These are phyloP conservation scores for Drechslerella stenobrocha DNA, from an alignment of 2,329 filamentous ascomycete species.

Conservation along the genomic window DNA sequence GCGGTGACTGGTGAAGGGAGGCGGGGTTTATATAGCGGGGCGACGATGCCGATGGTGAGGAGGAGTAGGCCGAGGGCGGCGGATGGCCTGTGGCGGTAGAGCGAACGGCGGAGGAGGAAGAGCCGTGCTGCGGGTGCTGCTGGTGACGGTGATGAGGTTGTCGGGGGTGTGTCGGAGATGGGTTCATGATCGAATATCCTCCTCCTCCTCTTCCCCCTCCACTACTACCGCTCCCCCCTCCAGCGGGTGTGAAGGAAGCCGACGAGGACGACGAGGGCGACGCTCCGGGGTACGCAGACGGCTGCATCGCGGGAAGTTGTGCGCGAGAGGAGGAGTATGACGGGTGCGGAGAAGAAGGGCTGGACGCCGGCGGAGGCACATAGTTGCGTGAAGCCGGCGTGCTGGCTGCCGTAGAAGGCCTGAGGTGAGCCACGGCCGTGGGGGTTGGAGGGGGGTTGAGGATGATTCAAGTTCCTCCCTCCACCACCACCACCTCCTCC, in stretches of 20 bases:
- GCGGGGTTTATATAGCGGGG: slow-evolving; percentile 24
- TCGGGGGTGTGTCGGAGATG: background rate
- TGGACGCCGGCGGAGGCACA: slow-evolving; percentile 18
- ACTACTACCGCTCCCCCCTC: too few species aligned
- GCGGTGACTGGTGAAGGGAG: slow-evolving; percentile 1
- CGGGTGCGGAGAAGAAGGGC: background rate
- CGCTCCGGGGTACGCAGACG: background rate
- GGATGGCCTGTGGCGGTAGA: background rate
- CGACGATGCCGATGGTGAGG: slow-evolving; percentile 9
- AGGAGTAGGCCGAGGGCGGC: slow-evolving; percentile 9
- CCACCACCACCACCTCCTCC: slow-evolving; percentile 3
- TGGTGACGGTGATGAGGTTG: slow-evolving; percentile 6
- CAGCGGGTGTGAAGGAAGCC: background rate
- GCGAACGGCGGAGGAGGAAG: background rate
- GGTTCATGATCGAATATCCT: slow-evolving; percentile 11
- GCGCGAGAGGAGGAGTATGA: slow-evolving; percentile 2
- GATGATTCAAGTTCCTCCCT: slow-evolving; percentile 6
- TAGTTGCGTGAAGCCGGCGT: slow-evolving; percentile 37
- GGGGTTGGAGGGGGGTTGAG: slow-evolving; percentile 8
- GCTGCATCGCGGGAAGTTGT: background rate
- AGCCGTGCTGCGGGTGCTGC: slow-evolving; percentile 5
- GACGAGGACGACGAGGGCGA: slow-evolving; percentile 15
- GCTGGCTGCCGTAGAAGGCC: slow-evolving; percentile 32
- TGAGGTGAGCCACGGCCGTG: too few species aligned
- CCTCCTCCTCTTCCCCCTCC: background rate